phyloP scores from a whole-genome alignment of 2,329 filamentous ascomycete species.

The Botrytis squamosa region DNA sequence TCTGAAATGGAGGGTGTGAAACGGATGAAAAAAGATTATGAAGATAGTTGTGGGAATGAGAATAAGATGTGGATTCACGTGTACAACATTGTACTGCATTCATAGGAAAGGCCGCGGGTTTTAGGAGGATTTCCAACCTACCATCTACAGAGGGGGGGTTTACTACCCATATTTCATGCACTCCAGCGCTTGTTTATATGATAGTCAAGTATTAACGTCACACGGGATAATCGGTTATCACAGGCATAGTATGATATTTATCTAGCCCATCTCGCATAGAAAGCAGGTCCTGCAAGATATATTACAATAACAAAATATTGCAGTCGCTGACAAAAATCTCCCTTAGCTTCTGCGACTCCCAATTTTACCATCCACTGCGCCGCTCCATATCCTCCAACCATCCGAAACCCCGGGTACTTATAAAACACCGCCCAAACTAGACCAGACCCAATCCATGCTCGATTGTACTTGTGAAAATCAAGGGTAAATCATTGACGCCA shows the following conservation, averaged over 20 bases:
- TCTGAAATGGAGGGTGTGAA: neutral
- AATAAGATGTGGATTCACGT: neutral
- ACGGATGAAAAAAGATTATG: neutral
- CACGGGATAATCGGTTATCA: neutral
- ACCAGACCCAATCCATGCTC: slow-evolving; percentile 3
- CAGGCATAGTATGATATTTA: neutral
- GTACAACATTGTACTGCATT: neutral
- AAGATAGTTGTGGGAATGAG: neutral
- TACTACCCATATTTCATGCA: neutral
- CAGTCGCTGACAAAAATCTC: neutral
- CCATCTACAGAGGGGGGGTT: neutral
- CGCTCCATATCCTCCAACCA: neutral
- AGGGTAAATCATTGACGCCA: slow-evolving; percentile 1
- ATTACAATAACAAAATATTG: neutral
- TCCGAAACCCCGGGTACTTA: neutral
- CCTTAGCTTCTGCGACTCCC: neutral
- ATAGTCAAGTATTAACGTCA: neutral
- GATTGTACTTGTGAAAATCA: neutral
- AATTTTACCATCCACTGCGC: neutral
- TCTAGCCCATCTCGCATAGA: neutral
- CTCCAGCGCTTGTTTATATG: neutral
- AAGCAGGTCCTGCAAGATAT: neutral
- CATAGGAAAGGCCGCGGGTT: neutral
- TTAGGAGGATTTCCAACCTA: neutral
- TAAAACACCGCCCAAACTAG: slow-evolving; percentile 4